Base-by-base conservation (phyloP, 257 asterid genomes). In the Cinchona pubescens region DNA sequence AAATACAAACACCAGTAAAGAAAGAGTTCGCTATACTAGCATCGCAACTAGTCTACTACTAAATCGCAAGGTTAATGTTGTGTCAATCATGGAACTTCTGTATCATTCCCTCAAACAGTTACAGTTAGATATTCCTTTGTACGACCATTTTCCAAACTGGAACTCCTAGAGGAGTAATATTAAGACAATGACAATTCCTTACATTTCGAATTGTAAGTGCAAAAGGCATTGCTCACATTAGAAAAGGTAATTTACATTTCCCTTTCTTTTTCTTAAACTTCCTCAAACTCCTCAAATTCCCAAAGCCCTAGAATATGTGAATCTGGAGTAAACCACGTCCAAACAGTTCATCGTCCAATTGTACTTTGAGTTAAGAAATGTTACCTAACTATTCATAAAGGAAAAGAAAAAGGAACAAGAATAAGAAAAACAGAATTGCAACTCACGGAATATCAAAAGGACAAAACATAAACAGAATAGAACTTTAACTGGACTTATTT, bases 11-110 rank as follows among this genome's bases (percentile, higher is more conserved):
- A 55, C 55, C 42, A 19, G 18, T 7, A 55, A 56, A 12, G 23
- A 37, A 19, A 18, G 67, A 14, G 67, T 37, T 35, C 18, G 38
- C 32, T 34, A 27, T 2, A 30, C 72, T 32, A 16, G 13, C 27
- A 32, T 65, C 37, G 3, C 73, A 40, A 53, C 42, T 59, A 21
- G 25, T 55, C 53, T 43, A n/a, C 34, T 15, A 43, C 16, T 16
- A 12, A n/a, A n/a, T n/a, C n/a, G 65, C 53, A 64, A n/a, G 55
- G 78, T 49, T 45, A 51, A 27, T 7, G 72, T 30, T 64, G 40
- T 75, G 72, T 43, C 71, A 75, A 75, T 19, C 58, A 30, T 75
- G 58, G 65, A n/a, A 4, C 73, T 64, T 48, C 55, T 19, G 53
- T 32, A 32, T 18, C 12, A 27, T 66, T 43, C 60, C 34, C 40